These are phyloP conservation scores for Helicocarpus griseus DNA, from an alignment of 2,329 filamentous ascomycete species.

Conservation along the genomic window DNA sequence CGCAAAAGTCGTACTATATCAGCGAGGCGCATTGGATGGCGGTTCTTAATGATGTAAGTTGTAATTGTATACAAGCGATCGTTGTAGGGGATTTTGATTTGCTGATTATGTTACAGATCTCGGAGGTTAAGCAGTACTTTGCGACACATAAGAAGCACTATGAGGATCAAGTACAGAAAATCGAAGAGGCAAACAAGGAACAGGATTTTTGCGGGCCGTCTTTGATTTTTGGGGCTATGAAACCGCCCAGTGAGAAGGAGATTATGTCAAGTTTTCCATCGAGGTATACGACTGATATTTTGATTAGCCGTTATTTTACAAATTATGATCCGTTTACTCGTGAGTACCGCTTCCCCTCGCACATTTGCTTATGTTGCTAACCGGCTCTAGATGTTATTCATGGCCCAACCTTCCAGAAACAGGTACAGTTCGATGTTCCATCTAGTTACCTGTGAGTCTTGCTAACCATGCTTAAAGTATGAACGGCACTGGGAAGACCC, in stretches of 20 bases:
- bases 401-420: slow-evolving; percentile 72
- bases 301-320: slow-evolving; percentile 86
- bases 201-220: slow-evolving; percentile 55
- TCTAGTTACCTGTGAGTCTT: not conserved
- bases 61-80: not conserved
- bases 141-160: slow-evolving; percentile 76
- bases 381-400: slow-evolving; percentile 56
- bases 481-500: slow-evolving; percentile 54
- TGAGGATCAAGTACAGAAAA: slow-evolving; percentile 68
- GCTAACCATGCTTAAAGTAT: slow-evolving; percentile 34
- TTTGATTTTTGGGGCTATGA: slow-evolving; percentile 64
- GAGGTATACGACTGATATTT: slow-evolving; percentile 70
- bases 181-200: slow-evolving; percentile 45
- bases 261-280: slow-evolving; percentile 70
- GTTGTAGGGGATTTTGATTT: not conserved
- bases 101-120: slow-evolving; percentile 45
- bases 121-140: slow-evolving; percentile 92
- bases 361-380: slow-evolving; percentile 23
- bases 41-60: slow-evolving; percentile 57
- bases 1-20: slow-evolving; percentile 67
- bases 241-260: slow-evolving; percentile 63
- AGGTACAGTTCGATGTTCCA: slow-evolving; percentile 35
- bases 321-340: slow-evolving; percentile 57
- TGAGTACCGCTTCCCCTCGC: slow-evolving; percentile 34
- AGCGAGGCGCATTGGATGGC: slow-evolving; percentile 78